Evolutionary conservation across 1,284 basidiomycete species (phyloP), one percentile per base, ranked within the genome.

Genomic region (Earliella scabrosa): DNA sequence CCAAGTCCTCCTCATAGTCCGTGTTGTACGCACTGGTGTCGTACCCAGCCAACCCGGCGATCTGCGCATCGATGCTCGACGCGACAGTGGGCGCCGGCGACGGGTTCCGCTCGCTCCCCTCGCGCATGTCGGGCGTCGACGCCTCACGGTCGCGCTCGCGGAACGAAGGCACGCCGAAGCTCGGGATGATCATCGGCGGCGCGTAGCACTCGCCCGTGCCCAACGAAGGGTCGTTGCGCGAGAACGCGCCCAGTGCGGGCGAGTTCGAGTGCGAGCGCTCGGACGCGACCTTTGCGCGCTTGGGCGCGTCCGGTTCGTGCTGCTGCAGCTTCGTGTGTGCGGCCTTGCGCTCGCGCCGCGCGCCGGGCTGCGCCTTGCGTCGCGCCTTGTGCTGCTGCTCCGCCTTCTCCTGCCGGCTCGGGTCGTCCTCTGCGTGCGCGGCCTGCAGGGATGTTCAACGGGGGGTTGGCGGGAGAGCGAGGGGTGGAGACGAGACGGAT

Each of bases 31-130:
- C 69, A 50, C 71, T 74, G 13, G 66, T 65, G 50, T 69, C 68
- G 41, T 62, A 65, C 44, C 59, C 63, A 24, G 58, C 64, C 9
- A 60, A 34, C 20, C 63, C 66, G 3, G 66, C 63, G 24, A 65
- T 60, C 36, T 61, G 63, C 20, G 66, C 63, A 43, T 83, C 82
- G 16, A 75, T 73, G 52, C 75, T 78, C 14, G 82, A 84, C 16
- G 73, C 70, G 47, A 72, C 72, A 2, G 81, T 82, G 18, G 79
- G 81, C 32, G 79, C 78, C 26, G 82, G 82, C 2, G 83, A 84
- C 54, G 77, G 69, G 4, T 66, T 60, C 29, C 69, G 71, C 52
- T 75, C 70, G 53, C 60, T 57, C 21, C 41, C 64, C 55, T 45
- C 53, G 31, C 45, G 43, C 50, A 50, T 36, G 39, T 40, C 44